Evolutionary conservation across 352 stramenopile genomes (phyloP).

Genomic region (Phytophthora vignae): DNA sequence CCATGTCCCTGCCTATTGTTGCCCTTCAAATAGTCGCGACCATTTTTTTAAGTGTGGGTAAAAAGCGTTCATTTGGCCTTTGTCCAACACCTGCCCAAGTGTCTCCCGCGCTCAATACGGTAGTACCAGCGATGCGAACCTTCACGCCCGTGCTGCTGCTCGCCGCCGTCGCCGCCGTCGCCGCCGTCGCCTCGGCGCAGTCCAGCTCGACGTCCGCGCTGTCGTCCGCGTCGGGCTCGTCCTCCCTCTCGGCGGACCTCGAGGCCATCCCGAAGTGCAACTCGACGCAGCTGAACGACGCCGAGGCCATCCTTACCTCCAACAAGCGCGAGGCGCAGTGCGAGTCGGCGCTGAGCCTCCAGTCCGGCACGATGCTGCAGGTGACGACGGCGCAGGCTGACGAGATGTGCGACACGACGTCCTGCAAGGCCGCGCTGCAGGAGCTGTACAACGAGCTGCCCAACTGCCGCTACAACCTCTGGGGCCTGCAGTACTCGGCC

Average conservation of each 20-base stretch:
- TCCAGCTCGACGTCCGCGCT: constrained; percentile 24
- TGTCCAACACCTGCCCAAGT: constrained; percentile 13
- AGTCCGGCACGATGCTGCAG: constrained; percentile 53
- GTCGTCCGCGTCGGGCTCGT: constrained; percentile 26
- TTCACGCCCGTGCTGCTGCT: constrained; percentile 34
- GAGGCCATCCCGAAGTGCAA: constrained; percentile 56
- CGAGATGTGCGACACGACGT: constrained; percentile 51
- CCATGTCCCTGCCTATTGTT: background rate
- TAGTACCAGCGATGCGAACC: constrained; percentile 18
- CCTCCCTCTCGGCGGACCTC: constrained; percentile 41
- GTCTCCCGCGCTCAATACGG: background rate
- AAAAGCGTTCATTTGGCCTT: constrained; percentile 22
- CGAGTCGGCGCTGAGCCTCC: constrained; percentile 40
- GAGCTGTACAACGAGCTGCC: constrained; percentile 67
- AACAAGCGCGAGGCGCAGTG: constrained; percentile 68
- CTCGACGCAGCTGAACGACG: constrained; percentile 49
- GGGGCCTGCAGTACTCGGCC: constrained; percentile 52
- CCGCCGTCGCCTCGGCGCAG: constrained; percentile 24
- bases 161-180: constrained; percentile 16
- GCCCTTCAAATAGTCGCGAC: background rate
- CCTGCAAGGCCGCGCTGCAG: constrained; percentile 64
- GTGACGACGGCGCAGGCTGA: constrained; percentile 44
- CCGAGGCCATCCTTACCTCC: constrained; percentile 43
- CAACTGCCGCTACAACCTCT: constrained; percentile 66
- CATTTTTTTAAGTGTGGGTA: background rate